A percentile compares a stretch with the other conserved stretches of the same genome.
phyloP scores from a whole-genome alignment of 495 filamentous ascomycete species.

The Aspergillus steynii region DNA sequence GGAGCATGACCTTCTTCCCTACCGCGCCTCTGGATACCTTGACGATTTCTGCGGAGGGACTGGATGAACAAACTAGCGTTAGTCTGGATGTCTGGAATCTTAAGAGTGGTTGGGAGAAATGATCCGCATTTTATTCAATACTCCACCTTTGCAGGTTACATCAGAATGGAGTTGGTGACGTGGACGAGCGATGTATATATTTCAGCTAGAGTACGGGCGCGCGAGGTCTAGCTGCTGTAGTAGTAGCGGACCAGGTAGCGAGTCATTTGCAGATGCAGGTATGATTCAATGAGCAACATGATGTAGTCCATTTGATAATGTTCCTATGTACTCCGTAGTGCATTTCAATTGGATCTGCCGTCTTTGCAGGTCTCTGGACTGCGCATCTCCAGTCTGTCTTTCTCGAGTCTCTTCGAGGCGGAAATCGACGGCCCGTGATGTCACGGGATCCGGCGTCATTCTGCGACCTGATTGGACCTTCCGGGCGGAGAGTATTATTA shows the following conservation, averaged over 20 bases:
- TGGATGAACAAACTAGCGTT: slow-evolving; percentile 38
- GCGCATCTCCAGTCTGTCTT: too few species aligned
- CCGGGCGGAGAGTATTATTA: not conserved
- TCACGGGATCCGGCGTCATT: not conserved
- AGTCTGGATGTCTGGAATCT: slow-evolving; percentile 42
- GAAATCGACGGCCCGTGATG: not conserved
- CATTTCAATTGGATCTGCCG: too few species aligned
- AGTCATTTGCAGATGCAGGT: too few species aligned
- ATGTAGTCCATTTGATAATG: too few species aligned
- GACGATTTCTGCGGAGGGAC: slow-evolving; percentile 32
- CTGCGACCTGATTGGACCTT: not conserved
- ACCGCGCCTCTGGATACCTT: slow-evolving; percentile 40
- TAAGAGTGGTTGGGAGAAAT: slow-evolving; percentile 34
- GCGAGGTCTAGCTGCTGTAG: too few species aligned
- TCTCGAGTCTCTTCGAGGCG: too few species aligned
- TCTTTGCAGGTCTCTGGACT: too few species aligned
- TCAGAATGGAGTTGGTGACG: not conserved
- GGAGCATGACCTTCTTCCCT: slow-evolving; percentile 48
- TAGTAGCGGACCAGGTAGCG: too few species aligned
- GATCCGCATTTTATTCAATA: not conserved
- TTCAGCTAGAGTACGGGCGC: too few species aligned
- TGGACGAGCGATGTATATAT: not conserved
- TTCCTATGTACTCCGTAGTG: too few species aligned
- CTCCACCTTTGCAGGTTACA: not conserved
- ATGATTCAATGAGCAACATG: too few species aligned